phyloP scores from a whole-genome alignment of 768 basidiomycete species.

The Lactarius akahatsu region DNA sequence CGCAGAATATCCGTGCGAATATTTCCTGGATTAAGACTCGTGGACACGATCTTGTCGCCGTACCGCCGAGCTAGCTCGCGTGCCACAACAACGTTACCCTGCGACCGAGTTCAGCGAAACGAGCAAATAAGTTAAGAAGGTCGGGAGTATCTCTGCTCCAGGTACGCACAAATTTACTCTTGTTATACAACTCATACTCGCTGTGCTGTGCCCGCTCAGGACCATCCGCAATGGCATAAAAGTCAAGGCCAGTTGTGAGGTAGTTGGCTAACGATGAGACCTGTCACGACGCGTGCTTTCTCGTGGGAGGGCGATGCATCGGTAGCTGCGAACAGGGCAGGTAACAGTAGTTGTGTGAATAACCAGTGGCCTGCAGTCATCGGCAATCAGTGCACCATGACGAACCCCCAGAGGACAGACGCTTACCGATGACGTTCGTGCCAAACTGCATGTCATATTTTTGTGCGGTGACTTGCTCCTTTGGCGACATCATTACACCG shows the following conservation, averaged over 20 bases:
- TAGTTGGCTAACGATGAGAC: slow-evolving; percentile 44
- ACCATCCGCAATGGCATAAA: slow-evolving; percentile 39
- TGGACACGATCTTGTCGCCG: slow-evolving; percentile 47
- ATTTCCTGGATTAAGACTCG: slow-evolving; percentile 44
- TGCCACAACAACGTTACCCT: slow-evolving; percentile 45
- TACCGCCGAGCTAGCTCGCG: slow-evolving; percentile 49
- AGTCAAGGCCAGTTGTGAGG: slow-evolving; percentile 38
- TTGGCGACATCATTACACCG: slow-evolving; percentile 47
- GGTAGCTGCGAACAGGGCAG: slow-evolving; percentile 44
- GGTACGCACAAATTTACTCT: slow-evolving; percentile 48
- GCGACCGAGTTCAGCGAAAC: slow-evolving; percentile 1
- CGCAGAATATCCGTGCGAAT: slow-evolving; percentile 21
- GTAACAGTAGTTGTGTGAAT: slow-evolving; percentile 55
- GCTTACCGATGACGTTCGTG: slow-evolving; percentile 51
- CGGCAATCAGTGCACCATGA: neutral
- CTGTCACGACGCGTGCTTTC: slow-evolving; percentile 49
- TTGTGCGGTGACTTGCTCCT: slow-evolving; percentile 43
- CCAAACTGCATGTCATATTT: slow-evolving; percentile 59
- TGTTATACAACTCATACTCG: slow-evolving; percentile 29
- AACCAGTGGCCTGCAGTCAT: slow-evolving; percentile 52
- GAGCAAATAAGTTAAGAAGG: neutral
- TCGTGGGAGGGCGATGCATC: slow-evolving; percentile 39
- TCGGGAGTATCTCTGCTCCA: too few species aligned
- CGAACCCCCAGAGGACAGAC: neutral
- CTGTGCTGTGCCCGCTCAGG: slow-evolving; percentile 29